Conservation (phyloP, 2,329 filamentous ascomycete genomes). For the Colletotrichum salicis region DNA sequence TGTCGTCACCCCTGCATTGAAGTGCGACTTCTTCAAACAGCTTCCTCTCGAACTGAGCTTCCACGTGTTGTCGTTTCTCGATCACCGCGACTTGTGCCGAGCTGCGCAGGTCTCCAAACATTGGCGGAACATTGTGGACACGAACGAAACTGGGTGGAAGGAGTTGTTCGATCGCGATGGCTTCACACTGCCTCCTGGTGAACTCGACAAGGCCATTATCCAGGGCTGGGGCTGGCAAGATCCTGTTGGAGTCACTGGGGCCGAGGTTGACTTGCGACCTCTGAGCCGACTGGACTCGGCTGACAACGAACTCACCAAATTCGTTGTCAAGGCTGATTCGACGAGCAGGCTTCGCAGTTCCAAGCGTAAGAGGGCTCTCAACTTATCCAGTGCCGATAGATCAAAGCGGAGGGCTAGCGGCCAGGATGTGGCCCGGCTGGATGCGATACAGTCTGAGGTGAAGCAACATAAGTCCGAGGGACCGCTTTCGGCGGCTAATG, state of each 20-base stretch:
- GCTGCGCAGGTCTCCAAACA: slow-evolving; percentile 94
- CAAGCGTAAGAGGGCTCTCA: slow-evolving; percentile 66
- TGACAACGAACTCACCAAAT: slow-evolving; percentile 61
- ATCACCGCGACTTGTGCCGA: slow-evolving; percentile 85
- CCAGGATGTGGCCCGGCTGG: slow-evolving; percentile 58
- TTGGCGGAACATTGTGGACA: slow-evolving; percentile 91
- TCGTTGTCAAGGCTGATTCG: slow-evolving; percentile 52
- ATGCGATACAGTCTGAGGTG: slow-evolving; percentile 51
- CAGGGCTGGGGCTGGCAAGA: slow-evolving; percentile 99
- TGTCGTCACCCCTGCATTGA: slow-evolving; percentile 91
- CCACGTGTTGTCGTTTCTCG: slow-evolving; percentile 87
- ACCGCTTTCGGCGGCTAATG: slow-evolving; percentile 85
- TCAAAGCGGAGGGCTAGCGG: slow-evolving; percentile 64
- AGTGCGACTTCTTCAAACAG: slow-evolving; percentile 89
- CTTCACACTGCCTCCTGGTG: slow-evolving; percentile 80
- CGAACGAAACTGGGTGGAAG: slow-evolving; percentile 96
- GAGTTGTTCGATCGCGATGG: slow-evolving; percentile 88
- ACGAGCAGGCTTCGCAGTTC: slow-evolving; percentile 59
- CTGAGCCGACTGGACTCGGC: slow-evolving; percentile 62
- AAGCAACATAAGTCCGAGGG: slow-evolving; percentile 76
- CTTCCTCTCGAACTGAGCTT: slow-evolving; percentile 88
- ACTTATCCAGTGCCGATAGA: slow-evolving; percentile 58
- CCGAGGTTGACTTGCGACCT: slow-evolving; percentile 81
- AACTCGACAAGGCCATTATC: slow-evolving; percentile 84
- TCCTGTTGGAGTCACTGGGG: slow-evolving; percentile 77